Percentiles rank a stretch among this genome's conserved stretches.
Conservation (phyloP, 177 flowering plant species). For the Tripterygium wilfordii region DNA sequence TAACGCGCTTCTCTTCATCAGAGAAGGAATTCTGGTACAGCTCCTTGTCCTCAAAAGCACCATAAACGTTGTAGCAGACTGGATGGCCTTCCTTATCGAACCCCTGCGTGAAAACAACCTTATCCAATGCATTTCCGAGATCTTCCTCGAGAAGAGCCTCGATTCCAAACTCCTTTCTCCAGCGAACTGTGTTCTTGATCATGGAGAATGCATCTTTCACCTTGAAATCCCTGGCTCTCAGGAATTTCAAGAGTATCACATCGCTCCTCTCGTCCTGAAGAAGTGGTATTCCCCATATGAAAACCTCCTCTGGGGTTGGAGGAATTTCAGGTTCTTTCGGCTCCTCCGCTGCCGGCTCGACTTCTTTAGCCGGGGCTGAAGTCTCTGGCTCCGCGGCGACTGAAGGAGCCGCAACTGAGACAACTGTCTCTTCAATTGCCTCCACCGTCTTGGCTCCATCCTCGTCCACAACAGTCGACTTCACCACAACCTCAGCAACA, state of each 20-base stretch:
- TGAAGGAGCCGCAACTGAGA: slow-evolving; percentile 32
- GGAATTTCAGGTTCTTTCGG: slow-evolving; percentile 1
- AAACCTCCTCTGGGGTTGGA: slow-evolving; percentile 22
- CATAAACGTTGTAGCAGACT: slow-evolving; percentile 64
- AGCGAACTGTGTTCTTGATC: slow-evolving; percentile 42
- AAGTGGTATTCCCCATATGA: slow-evolving; percentile 61
- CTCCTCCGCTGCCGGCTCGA: slow-evolving; percentile 11
- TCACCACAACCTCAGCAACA: slow-evolving; percentile 26
- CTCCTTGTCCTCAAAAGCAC: slow-evolving; percentile 65
- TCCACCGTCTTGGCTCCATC: slow-evolving; percentile 72
- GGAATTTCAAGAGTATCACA: slow-evolving; percentile 51
- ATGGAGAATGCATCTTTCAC: slow-evolving; percentile 44
- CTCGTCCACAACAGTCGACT: slow-evolving; percentile 32
- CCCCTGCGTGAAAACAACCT: slow-evolving; percentile 62
- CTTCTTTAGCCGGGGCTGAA: slow-evolving; percentile 6
- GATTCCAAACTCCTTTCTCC: slow-evolving; percentile 52
- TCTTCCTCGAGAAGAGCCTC: slow-evolving; percentile 46
- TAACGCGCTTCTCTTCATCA: slow-evolving; percentile 43
- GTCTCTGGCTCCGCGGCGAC: slow-evolving; percentile 10
- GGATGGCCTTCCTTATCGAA: slow-evolving; percentile 58
- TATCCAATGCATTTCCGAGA: slow-evolving; percentile 47
- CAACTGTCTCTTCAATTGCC: slow-evolving; percentile 76
- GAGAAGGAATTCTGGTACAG: slow-evolving; percentile 44
- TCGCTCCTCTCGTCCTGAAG: slow-evolving; percentile 49
- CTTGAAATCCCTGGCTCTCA: slow-evolving; percentile 62